Evolutionary conservation across 495 filamentous ascomycete genomes (phyloP), one percentile per base, ranked within the genome.

Genomic region (Cetradonia linearis): DNA sequence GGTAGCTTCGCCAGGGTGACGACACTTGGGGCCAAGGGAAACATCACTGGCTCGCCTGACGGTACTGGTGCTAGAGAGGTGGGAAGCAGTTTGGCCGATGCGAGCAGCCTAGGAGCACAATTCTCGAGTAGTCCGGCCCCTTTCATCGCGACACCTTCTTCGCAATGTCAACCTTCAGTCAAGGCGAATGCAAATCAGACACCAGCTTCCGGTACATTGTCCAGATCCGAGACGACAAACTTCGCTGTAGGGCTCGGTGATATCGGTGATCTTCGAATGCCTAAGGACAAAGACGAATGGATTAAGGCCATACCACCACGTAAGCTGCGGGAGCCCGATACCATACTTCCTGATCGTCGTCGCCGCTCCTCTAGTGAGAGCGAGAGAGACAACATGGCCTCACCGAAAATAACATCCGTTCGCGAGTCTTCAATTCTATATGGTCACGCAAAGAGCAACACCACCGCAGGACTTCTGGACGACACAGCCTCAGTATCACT

Each of bases 41-140:
- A 72, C 53, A 30, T 72, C 11, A 73, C 69, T 38, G 70, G 68
- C 2, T 70, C 70, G 3, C 68, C 69, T 25, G 62, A 62, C 13
- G 69, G 69, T 34, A 71, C 63, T 48, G 68, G 67, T 11, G 66
- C 68, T 50, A 60, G 65, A 11, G 67, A 74, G 56, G 66, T 64
- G n/a, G 71, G 71, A 7, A 73, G 72, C 38, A 73, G 69, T 63
- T 53, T 70, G 1, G 72, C 71, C 20, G 66, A 70, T 57, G 64
- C 58, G 11, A 72, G 69, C 61, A 72, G 69, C 44, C 71, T 66
- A 18, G 66, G 66, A 28, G 53, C 25, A 23, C n/a, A 33, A 23
- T 28, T 64, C 7, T 47, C 52, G 20, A 60, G 50, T 56, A 64
- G 57, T 38, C 62, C 62, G 20, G 56, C 40, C 10, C 31, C 30